Conservation (phyloP, 495 filamentous ascomycete species). For the Neurospora sp. region DNA sequence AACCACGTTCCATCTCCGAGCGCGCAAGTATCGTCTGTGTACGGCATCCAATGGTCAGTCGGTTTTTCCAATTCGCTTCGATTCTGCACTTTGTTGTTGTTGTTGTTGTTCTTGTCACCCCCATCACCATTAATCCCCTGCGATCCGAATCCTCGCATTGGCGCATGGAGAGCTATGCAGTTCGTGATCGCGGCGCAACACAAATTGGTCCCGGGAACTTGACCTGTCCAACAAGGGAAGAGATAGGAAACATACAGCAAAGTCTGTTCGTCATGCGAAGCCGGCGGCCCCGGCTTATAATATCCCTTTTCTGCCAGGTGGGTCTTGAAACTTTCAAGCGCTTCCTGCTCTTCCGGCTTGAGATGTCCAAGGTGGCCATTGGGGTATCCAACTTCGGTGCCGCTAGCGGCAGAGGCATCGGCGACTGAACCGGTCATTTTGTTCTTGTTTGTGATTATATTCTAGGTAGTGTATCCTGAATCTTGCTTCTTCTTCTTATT, state of each 20-base stretch:
- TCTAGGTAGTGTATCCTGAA: not conserved
- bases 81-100: not conserved
- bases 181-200: not conserved
- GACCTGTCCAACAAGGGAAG: not conserved
- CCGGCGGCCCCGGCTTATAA: slow-evolving; percentile 45
- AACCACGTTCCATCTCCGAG: slow-evolving; percentile 59
- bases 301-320: slow-evolving; percentile 52
- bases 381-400: slow-evolving; percentile 43
- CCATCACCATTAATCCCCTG: not conserved
- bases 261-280: slow-evolving; percentile 73
- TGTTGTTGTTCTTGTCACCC: not conserved
- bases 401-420: slow-evolving; percentile 10
- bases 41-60: not conserved
- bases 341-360: slow-evolving; percentile 52
- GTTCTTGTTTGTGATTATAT: not conserved
- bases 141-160: not conserved
- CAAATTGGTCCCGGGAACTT: not conserved
- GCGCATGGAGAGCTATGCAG: not conserved
- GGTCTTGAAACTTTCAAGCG: slow-evolving; percentile 57
- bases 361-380: slow-evolving; percentile 67
- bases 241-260: slow-evolving; percentile 49
- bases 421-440: slow-evolving; percentile 6
- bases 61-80: not conserved
- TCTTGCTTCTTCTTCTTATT: not conserved
- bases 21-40: slow-evolving; percentile 66